Evolutionary conservation across 2,329 filamentous ascomycete species (phyloP), one percentile per base, ranked within the genome.

Genomic region (Venturia carpophila): DNA sequence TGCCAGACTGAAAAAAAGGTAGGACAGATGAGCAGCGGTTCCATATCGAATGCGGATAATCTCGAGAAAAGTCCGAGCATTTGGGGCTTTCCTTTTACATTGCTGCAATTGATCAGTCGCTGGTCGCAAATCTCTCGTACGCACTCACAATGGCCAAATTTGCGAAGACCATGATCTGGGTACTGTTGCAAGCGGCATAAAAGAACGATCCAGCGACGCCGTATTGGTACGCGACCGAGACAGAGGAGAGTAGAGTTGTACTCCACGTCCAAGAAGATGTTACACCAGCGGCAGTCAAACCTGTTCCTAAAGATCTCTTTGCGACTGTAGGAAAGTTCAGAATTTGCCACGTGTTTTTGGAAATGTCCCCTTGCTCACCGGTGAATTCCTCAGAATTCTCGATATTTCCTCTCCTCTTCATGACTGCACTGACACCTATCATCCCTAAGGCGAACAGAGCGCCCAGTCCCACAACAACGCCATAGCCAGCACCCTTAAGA

Each of bases 231-330:
- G 75, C 76, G 66, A 79, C 75, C 3, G 77, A 77, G 17, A 71
- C 75, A 7, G 75, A 76, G 9, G 74, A 76, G 3, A 61, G 27
- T 19, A 75, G 62, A 11, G 80, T 81, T 5, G 79, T 77, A 34
- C 76, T 76, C 78, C 78, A 81, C 5, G 79, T 81, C 79, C 79
- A 82, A 2, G 79, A 78, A 5, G 75, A 79, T 13, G 81, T 79
- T 62, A 81, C 78, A 6, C 77, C 78, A 10, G 75, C 76, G 5
- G 78, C 77, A 62, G 80, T 79, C 5, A 81, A 74, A 5, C 79
- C 79, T 1, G 79, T 76, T 64, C 77, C 78, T 43, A 79, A 73
- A 49, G 72, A 75, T 49, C 77, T 72, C 5, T 76, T 79, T 0
- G 79, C 79, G 1, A 37, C 43, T 45, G 7, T 19, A 30, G 10